Evolutionary conservation across 2,329 filamentous ascomycete genomes (phyloP), one percentile per base, ranked within the genome.

Genomic region (Xylaria sp.): DNA sequence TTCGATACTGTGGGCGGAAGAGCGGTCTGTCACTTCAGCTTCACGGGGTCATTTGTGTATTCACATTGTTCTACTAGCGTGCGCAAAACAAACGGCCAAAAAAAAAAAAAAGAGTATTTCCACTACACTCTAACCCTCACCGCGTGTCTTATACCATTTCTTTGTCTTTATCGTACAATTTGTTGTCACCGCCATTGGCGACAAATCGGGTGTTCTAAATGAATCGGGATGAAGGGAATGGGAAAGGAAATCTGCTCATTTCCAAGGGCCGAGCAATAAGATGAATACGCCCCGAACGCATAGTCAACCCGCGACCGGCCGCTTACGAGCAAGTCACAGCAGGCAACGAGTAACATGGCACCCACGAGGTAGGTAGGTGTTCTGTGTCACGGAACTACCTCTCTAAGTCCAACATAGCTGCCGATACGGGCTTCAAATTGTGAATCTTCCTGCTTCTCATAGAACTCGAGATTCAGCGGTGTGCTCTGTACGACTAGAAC

Each of bases 341-440:
- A 33, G 56, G 28, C 9, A 48, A 42, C 56, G 48, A 33, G 58
- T 36, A 46, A 65, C 59, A 65, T 70, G 59, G 48, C 49, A 49
- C 46, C 64, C 63, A 67, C 66, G 70, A 70, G 62, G 69, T 23
- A 61, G 46, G 48, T 42, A 68, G 42, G 46, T 71, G 66, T 59
- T 60, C 31, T 63, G 59, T 66, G 59, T 20, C 36, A 69, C 68
- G 51, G 61, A 60, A 66, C 65, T 54, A 31, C 40, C 20, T 69
- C 58, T 67, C 59, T 60, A 60, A 60, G 64, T 64, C 59, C 62
- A 68, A 49, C 60, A 23, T 66, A 56, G 38, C 59, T 59, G 15
- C 51, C 51, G 20, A 64, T 44, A 56, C 59, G 13, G 59, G 62
- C 56, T 33, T 31, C 44, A 26, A 15, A 4, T n/a, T 63, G 10